A percentile compares a stretch with the other conserved stretches of the same genome.
phyloP scores from a whole-genome alignment of 208 protist genomes.

The Strigomonas galati region DNA sequence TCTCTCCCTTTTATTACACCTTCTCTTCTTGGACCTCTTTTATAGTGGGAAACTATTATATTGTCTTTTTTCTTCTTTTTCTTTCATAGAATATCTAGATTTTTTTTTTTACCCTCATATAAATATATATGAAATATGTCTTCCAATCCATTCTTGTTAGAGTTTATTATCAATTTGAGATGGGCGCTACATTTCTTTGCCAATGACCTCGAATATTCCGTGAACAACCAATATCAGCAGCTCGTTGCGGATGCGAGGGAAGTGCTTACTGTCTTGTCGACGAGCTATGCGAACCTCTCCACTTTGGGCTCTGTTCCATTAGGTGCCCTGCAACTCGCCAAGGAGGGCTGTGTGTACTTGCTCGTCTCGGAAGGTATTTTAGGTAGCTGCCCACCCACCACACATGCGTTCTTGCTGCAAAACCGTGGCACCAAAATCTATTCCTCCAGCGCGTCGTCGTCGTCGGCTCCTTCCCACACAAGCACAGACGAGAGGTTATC shows the following conservation, averaged over 20 bases:
- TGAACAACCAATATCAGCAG: conserved; percentile 44
- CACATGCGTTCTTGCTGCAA: conserved; percentile 66
- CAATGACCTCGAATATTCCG: conserved; percentile 36
- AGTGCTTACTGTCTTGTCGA: conserved; percentile 22
- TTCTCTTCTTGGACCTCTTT: neutral
- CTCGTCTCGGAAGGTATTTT: conserved; percentile 69
- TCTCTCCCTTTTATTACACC: no score
- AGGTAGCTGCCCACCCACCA: conserved; percentile 59
- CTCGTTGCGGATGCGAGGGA: conserved; percentile 20
- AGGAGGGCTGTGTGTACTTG: conserved; percentile 52
- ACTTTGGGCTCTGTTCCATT: conserved; percentile 37
- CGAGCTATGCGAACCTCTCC: conserved; percentile 20
- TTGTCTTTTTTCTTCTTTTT: neutral
- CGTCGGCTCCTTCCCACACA: neutral
- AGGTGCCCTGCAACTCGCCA: conserved; percentile 38
- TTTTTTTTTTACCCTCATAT: neutral
- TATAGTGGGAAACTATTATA: neutral
- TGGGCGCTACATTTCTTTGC: conserved; percentile 56
- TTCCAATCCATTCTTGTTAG: conserved; percentile 38
- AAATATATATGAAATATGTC: neutral
- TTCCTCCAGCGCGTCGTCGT: neutral
- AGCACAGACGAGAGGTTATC: neutral
- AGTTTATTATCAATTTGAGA: conserved; percentile 66
- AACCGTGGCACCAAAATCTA: conserved; percentile 5
- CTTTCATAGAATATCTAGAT: neutral